Conservation (phyloP, 1,284 basidiomycete species). For the Blastosporella zonata region DNA sequence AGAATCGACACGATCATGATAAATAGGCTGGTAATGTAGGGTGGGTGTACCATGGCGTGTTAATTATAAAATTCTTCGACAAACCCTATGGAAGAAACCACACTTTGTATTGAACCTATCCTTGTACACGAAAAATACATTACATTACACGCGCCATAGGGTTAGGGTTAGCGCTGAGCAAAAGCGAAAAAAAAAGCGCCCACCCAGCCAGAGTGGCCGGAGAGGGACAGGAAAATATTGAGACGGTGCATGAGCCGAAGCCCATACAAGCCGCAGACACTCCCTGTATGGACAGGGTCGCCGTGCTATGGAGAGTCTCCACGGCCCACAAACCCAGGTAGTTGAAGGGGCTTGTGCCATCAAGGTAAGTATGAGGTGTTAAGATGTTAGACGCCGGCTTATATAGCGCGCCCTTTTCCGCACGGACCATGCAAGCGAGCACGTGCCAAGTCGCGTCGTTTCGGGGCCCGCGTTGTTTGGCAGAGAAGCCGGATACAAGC, state of each 20-base stretch:
- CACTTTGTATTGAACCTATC: no score
- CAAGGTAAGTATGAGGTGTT: constrained; percentile 29
- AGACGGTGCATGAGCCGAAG: constrained; percentile 67
- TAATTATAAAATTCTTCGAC: neutral
- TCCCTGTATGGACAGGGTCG: constrained; percentile 63
- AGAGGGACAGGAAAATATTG: constrained; percentile 69
- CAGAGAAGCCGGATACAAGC: neutral
- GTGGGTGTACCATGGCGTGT: constrained; percentile 15
- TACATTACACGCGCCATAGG: constrained; percentile 8
- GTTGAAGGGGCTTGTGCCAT: constrained; percentile 41
- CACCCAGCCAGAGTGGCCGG: constrained; percentile 54
- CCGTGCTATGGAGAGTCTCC: constrained; percentile 61
- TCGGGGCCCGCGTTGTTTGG: constrained; percentile 9
- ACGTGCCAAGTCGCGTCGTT: neutral
- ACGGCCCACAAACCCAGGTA: constrained; percentile 41
- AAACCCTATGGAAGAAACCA: no score
- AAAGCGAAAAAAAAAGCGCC: constrained; percentile 35
- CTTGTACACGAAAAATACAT: no score
- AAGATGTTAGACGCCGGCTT: neutral
- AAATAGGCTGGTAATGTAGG: constrained; percentile 3
- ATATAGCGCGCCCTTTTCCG: constrained; percentile 7
- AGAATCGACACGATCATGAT: constrained; percentile 55
- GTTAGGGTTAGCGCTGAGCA: constrained; percentile 27
- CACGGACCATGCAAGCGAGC: constrained; percentile 16
- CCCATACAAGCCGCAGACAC: constrained; percentile 58